These are phyloP conservation scores for Porcisia deanei DNA, from an alignment of 208 protist genomes.

Conservation along the genomic window DNA sequence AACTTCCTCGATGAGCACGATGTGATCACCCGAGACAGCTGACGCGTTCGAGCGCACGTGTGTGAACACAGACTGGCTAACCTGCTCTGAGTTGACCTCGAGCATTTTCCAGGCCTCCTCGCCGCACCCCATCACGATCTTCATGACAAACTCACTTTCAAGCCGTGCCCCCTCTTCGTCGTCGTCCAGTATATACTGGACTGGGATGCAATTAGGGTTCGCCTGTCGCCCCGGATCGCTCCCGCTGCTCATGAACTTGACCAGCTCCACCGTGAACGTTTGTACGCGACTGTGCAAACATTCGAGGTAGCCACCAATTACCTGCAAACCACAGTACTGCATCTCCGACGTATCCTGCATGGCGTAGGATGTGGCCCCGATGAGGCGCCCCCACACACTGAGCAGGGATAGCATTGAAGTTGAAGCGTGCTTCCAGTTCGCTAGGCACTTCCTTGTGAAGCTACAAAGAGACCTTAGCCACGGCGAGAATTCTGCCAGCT, in stretches of 20 bases:
- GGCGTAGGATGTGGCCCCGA: constrained; percentile 33
- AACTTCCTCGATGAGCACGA: constrained; percentile 24
- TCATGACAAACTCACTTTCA: constrained; percentile 48
- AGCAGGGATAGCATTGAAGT: constrained; percentile 34
- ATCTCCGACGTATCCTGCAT: constrained; percentile 16
- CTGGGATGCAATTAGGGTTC: neutral
- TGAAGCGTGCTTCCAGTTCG: constrained; percentile 28
- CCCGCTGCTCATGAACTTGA: constrained; percentile 9
- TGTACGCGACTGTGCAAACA: constrained; percentile 30
- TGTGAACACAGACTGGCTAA: constrained; percentile 8
- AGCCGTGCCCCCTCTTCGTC: constrained; percentile 43
- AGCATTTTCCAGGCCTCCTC: constrained; percentile 32
- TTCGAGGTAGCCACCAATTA: constrained; percentile 27
- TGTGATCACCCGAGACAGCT: constrained; percentile 10
- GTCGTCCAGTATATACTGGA: constrained; percentile 44
- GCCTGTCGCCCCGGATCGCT: neutral
- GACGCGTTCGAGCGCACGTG: constrained; percentile 10
- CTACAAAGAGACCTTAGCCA: constrained; percentile 31
- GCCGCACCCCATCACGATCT: constrained; percentile 36
- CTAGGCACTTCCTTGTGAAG: constrained; percentile 35
- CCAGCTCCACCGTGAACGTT: constrained; percentile 19
- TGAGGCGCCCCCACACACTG: constrained; percentile 38
- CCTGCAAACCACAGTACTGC: constrained; percentile 6
- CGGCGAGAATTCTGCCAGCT: constrained; percentile 30
- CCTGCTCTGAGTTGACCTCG: constrained; percentile 12